Percentiles rank a stretch among this genome's conserved stretches.
These are phyloP conservation scores for Zygoascus biomembranicola DNA, from an alignment of 805 yeast species.

Conservation along the genomic window DNA sequence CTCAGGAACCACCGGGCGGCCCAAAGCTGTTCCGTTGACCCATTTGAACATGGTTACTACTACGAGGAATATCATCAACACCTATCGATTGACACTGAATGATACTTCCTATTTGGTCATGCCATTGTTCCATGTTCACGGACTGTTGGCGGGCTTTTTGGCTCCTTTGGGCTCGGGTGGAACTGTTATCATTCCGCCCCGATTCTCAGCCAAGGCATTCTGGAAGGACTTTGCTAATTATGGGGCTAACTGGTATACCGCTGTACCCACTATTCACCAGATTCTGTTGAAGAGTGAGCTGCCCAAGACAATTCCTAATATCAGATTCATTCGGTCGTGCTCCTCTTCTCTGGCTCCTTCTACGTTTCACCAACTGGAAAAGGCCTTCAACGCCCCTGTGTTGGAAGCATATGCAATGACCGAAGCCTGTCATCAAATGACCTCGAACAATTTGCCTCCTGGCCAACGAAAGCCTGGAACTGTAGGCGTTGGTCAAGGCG, in stretches of 20 bases:
- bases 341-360: conserved; percentile 64
- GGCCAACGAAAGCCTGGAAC: conserved; percentile 61
- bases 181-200: conserved; percentile 50
- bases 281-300: conserved; percentile 46
- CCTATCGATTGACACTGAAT: conserved; percentile 41
- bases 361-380: conserved; percentile 50
- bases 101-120: conserved; percentile 60
- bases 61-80: conserved; percentile 48
- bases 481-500: conserved; percentile 68
- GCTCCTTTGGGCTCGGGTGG: conserved; percentile 57
- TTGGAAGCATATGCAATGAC: conserved; percentile 77
- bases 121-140: conserved; percentile 77
- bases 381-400: conserved; percentile 55
- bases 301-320: conserved; percentile 44
- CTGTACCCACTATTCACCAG: conserved; percentile 70
- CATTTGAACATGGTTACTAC: conserved; percentile 56
- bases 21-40: conserved; percentile 66
- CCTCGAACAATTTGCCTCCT: conserved; percentile 61
- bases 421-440: conserved; percentile 75
- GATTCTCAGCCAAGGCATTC: conserved; percentile 52
- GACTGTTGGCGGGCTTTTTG: conserved; percentile 56
- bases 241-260: conserved; percentile 62
- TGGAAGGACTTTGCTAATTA: conserved; percentile 48
- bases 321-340: conserved; percentile 64
- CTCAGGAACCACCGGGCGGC: conserved; percentile 69